Evolutionary conservation across 345 rosid genomes (phyloP).

Genomic region (Barbarea vulgaris): DNA sequence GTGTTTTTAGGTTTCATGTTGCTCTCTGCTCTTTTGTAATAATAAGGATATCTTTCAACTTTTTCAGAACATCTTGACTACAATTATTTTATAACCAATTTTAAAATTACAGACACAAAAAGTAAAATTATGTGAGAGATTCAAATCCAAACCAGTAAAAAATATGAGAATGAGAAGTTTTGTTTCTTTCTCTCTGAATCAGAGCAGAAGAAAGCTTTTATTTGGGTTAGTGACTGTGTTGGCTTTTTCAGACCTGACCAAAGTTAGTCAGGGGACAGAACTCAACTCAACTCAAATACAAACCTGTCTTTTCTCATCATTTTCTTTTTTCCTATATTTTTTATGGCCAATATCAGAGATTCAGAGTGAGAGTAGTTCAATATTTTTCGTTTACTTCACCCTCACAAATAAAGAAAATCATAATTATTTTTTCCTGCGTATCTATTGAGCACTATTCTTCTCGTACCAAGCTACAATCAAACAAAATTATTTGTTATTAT

Average conservation of each 20-base stretch:
- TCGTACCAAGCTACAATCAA: not conserved
- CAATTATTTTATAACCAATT: not conserved
- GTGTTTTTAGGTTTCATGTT: constrained; percentile 29
- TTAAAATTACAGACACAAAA: constrained; percentile 15
- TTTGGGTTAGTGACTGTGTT: constrained; percentile 28
- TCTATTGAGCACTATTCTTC: not conserved
- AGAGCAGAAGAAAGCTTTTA: constrained; percentile 29
- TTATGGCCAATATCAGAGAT: not conserved
- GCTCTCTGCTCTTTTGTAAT: constrained; percentile 7
- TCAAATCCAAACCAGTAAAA: constrained; percentile 1
- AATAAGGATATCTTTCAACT: constrained; percentile 23
- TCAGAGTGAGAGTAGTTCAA: not conserved
- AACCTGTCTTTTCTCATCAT: constrained; percentile 31
- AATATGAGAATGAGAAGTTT: constrained; percentile 29
- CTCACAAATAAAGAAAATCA: not conserved
- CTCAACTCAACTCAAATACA: constrained; percentile 25
- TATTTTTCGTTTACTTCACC: not conserved
- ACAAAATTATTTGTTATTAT: not conserved
- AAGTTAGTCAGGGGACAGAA: constrained; percentile 34
- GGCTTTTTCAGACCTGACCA: constrained; percentile 39
- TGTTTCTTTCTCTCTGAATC: constrained; percentile 26
- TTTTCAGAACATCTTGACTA: constrained; percentile 34
- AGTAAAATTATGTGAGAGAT: not conserved
- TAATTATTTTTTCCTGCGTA: not conserved
- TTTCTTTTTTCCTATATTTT: too few relatives aligned